Conservation (phyloP, 805 yeast species). For the Nakazawaea ishiwadae region DNA sequence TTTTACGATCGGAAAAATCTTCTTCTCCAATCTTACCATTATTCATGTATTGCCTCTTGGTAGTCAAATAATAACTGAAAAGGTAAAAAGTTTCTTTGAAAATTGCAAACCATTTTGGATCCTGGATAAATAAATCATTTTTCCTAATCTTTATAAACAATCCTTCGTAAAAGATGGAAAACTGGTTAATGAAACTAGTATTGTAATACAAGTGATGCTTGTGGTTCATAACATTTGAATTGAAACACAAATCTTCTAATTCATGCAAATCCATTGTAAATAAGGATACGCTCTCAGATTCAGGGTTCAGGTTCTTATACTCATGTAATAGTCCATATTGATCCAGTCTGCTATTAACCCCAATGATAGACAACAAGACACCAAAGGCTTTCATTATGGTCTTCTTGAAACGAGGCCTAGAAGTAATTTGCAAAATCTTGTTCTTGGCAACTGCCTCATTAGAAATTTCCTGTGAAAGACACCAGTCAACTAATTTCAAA, state of each 20-base stretch:
- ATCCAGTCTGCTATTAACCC: neutral
- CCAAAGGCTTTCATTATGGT: constrained; percentile 2
- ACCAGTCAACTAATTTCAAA: constrained; percentile 8
- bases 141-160: neutral
- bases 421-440: constrained; percentile 1
- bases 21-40: neutral
- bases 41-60: constrained; percentile 1
- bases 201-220: neutral
- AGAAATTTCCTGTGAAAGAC: neutral
- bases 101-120: constrained; percentile 7
- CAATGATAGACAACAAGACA: neutral
- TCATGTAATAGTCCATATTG: neutral
- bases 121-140: neutral
- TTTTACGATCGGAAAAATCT: neutral
- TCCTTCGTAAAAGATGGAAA: neutral
- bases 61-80: neutral
- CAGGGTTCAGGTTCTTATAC: neutral
- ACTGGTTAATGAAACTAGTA: neutral
- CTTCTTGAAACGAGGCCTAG: constrained; percentile 5
- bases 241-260: constrained; percentile 8
- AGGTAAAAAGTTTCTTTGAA: constrained; percentile 6
- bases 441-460: constrained; percentile 1
- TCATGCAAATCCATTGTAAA: neutral
- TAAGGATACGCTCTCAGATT: neutral
- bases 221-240: neutral